Evolutionary conservation across 1,284 basidiomycete genomes (phyloP).

Genomic region (Tilletia horrida): DNA sequence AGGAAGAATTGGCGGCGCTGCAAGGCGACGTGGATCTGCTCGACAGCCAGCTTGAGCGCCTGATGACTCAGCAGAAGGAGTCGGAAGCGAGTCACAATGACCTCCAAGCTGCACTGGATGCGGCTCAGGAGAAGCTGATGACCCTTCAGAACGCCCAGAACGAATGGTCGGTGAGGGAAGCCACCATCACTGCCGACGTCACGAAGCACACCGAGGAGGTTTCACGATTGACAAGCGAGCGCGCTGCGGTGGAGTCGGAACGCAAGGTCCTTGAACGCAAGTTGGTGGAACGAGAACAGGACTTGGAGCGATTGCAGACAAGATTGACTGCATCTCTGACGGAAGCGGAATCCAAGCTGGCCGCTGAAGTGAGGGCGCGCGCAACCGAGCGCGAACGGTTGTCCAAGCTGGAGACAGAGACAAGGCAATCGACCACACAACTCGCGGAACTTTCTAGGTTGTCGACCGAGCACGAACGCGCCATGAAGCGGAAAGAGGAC

Average conservation of each 20-base stretch:
- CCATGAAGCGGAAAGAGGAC: conserved; percentile 75
- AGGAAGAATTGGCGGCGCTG: conserved; percentile 76
- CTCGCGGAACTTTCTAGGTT: conserved; percentile 73
- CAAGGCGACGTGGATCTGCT: conserved; percentile 79
- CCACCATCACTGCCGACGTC: conserved; percentile 41
- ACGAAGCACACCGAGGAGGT: conserved; percentile 34
- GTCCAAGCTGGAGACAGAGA: conserved; percentile 37
- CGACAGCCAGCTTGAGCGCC: conserved; percentile 79
- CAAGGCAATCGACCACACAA: conserved; percentile 67
- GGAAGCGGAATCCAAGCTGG: conserved; percentile 73
- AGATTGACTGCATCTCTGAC: conserved; percentile 67
- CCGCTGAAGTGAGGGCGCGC: conserved; percentile 64
- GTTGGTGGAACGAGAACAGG: conserved; percentile 74
- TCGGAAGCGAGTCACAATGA: conserved; percentile 65
- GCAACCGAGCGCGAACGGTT: conserved; percentile 36
- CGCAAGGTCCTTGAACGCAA: conserved; percentile 72
- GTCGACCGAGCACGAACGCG: conserved; percentile 71
- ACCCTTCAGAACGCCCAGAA: conserved; percentile 73
- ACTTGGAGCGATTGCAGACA: conserved; percentile 71
- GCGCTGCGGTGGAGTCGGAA: conserved; percentile 44
- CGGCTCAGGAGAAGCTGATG: conserved; percentile 77
- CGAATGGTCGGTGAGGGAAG: conserved; percentile 66
- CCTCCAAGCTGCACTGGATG: conserved; percentile 70
- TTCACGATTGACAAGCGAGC: conserved; percentile 32
- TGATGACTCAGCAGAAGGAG: conserved; percentile 58